Conservation (phyloP, 208 protist species). For the Leishmania gerbilli region DNA sequence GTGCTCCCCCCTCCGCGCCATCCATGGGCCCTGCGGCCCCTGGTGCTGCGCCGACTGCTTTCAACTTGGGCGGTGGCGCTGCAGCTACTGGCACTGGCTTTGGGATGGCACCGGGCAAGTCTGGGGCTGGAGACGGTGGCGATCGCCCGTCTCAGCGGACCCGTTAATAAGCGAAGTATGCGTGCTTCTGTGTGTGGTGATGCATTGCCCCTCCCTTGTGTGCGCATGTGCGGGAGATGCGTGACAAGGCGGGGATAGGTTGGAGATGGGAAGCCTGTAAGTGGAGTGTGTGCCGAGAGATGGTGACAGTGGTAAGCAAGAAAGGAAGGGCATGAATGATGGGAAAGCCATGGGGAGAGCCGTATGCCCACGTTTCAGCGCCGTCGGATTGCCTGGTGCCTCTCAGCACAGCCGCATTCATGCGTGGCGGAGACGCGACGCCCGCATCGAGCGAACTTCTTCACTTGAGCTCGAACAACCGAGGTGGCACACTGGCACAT, state of each 20-base stretch:
- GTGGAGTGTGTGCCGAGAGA: background rate
- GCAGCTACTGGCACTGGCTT: constrained; percentile 16
- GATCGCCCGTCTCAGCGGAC: constrained; percentile 22
- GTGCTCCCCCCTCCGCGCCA: constrained; percentile 16
- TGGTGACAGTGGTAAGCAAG: background rate
- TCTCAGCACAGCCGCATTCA: background rate
- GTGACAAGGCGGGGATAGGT: background rate
- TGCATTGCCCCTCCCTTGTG: background rate
- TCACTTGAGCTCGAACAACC: background rate
- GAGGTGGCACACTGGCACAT: background rate
- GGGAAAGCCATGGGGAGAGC: background rate
- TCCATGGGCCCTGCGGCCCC: constrained; percentile 21
- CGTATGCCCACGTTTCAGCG: background rate
- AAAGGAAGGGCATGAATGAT: background rate
- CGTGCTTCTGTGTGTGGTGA: background rate
- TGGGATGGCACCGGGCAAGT: constrained; percentile 22
- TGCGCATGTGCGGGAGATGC: background rate
- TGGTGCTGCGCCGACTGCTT: constrained; percentile 15
- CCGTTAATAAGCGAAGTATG: constrained; percentile 5
- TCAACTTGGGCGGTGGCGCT: constrained; percentile 13
- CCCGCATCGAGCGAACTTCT: background rate
- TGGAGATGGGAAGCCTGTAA: background rate
- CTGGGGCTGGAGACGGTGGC: constrained; percentile 5
- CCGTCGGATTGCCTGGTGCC: background rate
- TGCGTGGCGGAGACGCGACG: constrained; percentile 1